Evolutionary conservation across 2,329 filamentous ascomycete species (phyloP).

Genomic region (Pyrenochaeta sp.): DNA sequence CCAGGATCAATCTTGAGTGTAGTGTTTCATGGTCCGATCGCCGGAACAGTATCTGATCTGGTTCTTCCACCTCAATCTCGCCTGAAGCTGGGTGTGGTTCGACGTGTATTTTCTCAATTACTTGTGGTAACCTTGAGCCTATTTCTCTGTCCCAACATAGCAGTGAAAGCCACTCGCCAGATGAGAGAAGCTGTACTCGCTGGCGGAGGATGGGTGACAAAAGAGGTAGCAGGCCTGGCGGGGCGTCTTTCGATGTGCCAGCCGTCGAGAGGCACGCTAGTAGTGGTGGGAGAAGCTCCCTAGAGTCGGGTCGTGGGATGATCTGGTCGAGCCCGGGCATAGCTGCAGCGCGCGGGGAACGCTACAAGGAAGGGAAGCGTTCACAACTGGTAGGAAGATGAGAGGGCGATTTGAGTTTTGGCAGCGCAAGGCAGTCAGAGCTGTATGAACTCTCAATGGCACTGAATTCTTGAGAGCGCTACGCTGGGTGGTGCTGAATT

Average conservation of each 20-base stretch:
- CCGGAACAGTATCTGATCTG: slow-evolving; percentile 68
- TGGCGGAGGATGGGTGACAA: slow-evolving; percentile 71
- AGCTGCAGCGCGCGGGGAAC: slow-evolving; percentile 8
- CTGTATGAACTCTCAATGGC: slow-evolving; percentile 4
- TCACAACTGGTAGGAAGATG: not conserved
- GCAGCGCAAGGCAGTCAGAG: not conserved
- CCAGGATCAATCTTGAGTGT: slow-evolving; percentile 70
- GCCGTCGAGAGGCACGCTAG: slow-evolving; percentile 70
- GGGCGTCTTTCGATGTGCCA: slow-evolving; percentile 66
- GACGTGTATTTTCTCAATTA: slow-evolving; percentile 69
- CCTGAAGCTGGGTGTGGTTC: slow-evolving; percentile 85
- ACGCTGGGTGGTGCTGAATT: slow-evolving; percentile 9
- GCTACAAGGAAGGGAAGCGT: not conserved
- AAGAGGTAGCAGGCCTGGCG: slow-evolving; percentile 67
- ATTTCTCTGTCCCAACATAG: slow-evolving; percentile 72
- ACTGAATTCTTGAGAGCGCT: slow-evolving; percentile 1
- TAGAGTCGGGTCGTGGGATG: slow-evolving; percentile 64
- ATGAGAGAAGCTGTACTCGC: slow-evolving; percentile 69
- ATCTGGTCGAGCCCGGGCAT: slow-evolving; percentile 60
- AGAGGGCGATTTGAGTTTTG: not conserved
- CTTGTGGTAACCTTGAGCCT: slow-evolving; percentile 66
- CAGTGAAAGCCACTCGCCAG: slow-evolving; percentile 74
- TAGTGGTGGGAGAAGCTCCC: slow-evolving; percentile 67
- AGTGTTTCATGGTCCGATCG: slow-evolving; percentile 79
- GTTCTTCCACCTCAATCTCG: slow-evolving; percentile 78